Conservation (phyloP, 805 yeast genomes). For the Candida silvatica region DNA sequence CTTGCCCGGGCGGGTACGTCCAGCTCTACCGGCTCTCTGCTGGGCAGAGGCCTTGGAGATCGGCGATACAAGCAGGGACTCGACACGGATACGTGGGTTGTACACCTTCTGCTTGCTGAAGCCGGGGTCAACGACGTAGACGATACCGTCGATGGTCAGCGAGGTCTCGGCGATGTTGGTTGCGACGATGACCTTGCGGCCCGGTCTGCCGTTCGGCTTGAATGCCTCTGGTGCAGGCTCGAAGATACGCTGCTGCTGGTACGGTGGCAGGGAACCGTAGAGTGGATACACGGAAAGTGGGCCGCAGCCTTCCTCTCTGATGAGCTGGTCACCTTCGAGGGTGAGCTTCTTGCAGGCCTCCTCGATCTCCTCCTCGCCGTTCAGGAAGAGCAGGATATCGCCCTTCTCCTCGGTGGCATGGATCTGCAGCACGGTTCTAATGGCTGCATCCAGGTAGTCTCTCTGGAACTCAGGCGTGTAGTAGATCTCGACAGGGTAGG, state of each 20-base stretch:
- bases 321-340: slow-evolving; percentile 80
- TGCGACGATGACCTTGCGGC: slow-evolving; percentile 85
- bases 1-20: slow-evolving; percentile 95
- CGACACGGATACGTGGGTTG: slow-evolving; percentile 85
- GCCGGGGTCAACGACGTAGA: slow-evolving; percentile 91
- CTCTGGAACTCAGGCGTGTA: slow-evolving; percentile 96
- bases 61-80: slow-evolving; percentile 75
- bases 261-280: slow-evolving; percentile 94
- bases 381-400: slow-evolving; percentile 76
- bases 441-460: slow-evolving; percentile 91
- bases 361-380: slow-evolving; percentile 98
- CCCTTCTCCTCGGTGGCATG: slow-evolving; percentile 96
- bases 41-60: slow-evolving; percentile 94
- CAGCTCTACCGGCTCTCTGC: slow-evolving; percentile 97
- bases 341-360: slow-evolving; percentile 88
- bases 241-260: slow-evolving; percentile 89
- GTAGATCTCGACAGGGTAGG: slow-evolving; percentile 93
- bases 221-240: slow-evolving; percentile 80
- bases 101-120: slow-evolving; percentile 87
- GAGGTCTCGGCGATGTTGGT: slow-evolving; percentile 98
- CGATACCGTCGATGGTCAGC: slow-evolving; percentile 92
- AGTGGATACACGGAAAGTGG: slow-evolving; percentile 86
- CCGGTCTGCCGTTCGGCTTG: slow-evolving; percentile 76
- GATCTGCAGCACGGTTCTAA: slow-evolving; percentile 89
- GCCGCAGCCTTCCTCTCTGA: slow-evolving; percentile 86